These are phyloP conservation scores for Boletus tylopilopsis DNA, from an alignment of 768 basidiomycete genomes.

Conservation along the genomic window DNA sequence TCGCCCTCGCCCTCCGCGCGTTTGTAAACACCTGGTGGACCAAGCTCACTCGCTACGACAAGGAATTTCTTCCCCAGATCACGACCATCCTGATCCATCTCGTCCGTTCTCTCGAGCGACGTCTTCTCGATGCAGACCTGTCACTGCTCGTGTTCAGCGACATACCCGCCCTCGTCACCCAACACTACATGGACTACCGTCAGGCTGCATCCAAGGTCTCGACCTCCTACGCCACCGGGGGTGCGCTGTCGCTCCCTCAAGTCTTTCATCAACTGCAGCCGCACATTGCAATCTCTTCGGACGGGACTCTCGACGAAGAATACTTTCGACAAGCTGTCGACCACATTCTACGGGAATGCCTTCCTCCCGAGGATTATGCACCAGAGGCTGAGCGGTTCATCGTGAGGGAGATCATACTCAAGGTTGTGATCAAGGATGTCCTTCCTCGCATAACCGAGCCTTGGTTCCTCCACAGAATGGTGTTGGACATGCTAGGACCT, in stretches of 20 bases:
- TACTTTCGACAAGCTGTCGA: constrained; percentile 82
- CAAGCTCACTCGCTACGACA: constrained; percentile 79
- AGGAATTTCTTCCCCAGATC: constrained; percentile 73
- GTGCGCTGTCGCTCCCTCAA: constrained; percentile 54
- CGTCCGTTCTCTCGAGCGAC: constrained; percentile 56
- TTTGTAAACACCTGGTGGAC: constrained; percentile 86
- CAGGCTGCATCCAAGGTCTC: constrained; percentile 57
- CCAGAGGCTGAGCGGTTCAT: constrained; percentile 74
- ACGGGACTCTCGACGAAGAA: constrained; percentile 65
- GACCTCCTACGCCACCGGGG: constrained; percentile 69
- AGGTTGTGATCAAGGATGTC: constrained; percentile 66
- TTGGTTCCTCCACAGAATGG: constrained; percentile 81
- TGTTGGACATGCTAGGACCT: constrained; percentile 63
- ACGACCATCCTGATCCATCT: constrained; percentile 55
- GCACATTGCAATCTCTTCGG: constrained; percentile 71
- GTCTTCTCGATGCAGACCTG: constrained; percentile 53
- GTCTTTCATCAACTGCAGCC: constrained; percentile 83
- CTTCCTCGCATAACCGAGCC: constrained; percentile 74
- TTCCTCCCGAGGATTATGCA: constrained; percentile 76
- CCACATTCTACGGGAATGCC: constrained; percentile 63
- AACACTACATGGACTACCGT: constrained; percentile 79
- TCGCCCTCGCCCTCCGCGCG: constrained; percentile 76
- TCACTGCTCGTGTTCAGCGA: constrained; percentile 58
- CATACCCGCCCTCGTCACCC: constrained; percentile 61
- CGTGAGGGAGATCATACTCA: constrained; percentile 78